Evolutionary conservation across 2,329 filamentous ascomycete species (phyloP).

Genomic region (Orbilia ellipsospora): DNA sequence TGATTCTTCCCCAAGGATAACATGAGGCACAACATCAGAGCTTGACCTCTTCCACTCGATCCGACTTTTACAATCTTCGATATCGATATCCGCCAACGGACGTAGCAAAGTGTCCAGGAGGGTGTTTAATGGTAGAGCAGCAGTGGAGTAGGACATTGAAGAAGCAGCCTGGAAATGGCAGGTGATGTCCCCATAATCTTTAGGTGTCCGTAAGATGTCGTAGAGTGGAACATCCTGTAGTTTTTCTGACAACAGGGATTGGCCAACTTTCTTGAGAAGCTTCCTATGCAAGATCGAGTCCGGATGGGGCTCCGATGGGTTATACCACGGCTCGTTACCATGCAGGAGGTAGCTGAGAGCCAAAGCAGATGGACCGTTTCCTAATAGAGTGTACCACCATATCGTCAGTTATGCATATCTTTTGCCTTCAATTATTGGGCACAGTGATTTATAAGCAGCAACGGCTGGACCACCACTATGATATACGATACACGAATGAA

Average conservation of each 20-base stretch:
- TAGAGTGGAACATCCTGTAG: conserved; percentile 61
- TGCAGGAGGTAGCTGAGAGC: conserved; percentile 73
- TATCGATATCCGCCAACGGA: conserved; percentile 70
- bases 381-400: conserved; percentile 60
- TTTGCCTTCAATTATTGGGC: background rate
- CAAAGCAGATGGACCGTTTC: conserved; percentile 72
- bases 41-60: conserved; percentile 68
- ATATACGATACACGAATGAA: background rate
- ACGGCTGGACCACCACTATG: background rate
- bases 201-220: conserved; percentile 65
- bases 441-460: conserved; percentile 28
- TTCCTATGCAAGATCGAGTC: conserved; percentile 70
- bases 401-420: background rate
- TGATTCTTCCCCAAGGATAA: conserved; percentile 67
- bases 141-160: conserved; percentile 71
- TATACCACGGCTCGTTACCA: conserved; percentile 71
- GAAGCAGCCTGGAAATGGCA: conserved; percentile 69
- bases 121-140: conserved; percentile 71
- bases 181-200: conserved; percentile 66
- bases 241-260: conserved; percentile 29
- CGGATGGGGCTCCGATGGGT: conserved; percentile 65
- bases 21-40: conserved; percentile 67
- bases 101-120: conserved; percentile 71
- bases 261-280: conserved; percentile 47
- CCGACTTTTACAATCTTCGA: conserved; percentile 66